Base-by-base conservation (phyloP, 192 early-diverging fungal genomes). In the Backusella westeae region DNA sequence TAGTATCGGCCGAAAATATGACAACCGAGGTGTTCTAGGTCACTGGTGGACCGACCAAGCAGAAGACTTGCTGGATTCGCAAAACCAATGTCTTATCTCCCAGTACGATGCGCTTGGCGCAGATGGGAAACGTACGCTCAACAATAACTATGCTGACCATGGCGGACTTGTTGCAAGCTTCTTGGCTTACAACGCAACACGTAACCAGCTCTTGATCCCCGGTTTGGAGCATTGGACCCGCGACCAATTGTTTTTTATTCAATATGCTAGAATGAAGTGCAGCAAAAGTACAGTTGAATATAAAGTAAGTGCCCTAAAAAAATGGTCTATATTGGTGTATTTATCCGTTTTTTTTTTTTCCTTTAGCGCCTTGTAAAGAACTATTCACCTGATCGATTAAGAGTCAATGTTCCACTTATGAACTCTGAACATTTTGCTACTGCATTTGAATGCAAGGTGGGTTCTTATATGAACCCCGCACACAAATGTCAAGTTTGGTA, bases 141-240 rank as follows among this genome's bases (percentile, higher is more conserved):
- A 82, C 15, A 90, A 91, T 78, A 93, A 92, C 56, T 75, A 92
- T 34, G 88, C 91, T 0, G 92, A 92, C 73, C 90, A 91, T 66
- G 91, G 90, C 56, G 92, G 91, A 5, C 34, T 79, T 7, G 73
- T 89, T 17, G 74, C 52, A 32, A 34, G 53, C n/a, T 77, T 4
- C 75, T 81, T 68, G 77, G 82, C 12, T 75, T 75, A 15, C 82
- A 52, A 71, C 12, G 67, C 21, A 34, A 29, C 69, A 39, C 38
- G 17, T 19, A 41, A 71, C 29, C 75, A 87, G 71, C 52, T 76
- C n/a, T 39, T 77, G 8, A 74, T 88, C 1, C 73, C 86, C 6
- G 90, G 89, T 2, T 73, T 89, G 34, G 80, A 78, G 4, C 69
- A 85, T 9, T 83, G 85, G 42, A 78, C 87, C 1, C 71, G 77